Evolutionary conservation across 1,139 yeast species (phyloP), one percentile per base, ranked within the genome.

Genomic region (Yamadazyma pseudoaaseri): DNA sequence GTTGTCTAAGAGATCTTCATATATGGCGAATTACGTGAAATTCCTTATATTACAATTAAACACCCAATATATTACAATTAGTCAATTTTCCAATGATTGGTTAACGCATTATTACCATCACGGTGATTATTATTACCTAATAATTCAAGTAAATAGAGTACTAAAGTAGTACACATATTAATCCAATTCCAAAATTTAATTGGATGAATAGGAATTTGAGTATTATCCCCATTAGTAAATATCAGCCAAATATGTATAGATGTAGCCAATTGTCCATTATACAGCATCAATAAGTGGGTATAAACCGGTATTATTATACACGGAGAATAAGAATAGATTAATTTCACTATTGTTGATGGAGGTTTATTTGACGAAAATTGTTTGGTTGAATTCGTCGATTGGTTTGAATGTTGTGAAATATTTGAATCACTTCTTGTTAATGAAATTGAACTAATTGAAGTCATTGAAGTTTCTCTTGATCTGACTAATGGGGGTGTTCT

Each of bases 121-220:
- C 32, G 24, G 27, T 55, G 51, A 33, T 51, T 53, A 28, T 60
- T 59, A 38, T 64, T 62, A 14, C 71, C 69, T 51, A 78, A 63
- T 34, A 90, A 66, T 60, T 90, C 97, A 36, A 85, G 69, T 25
- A 84, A 80, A 58, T 92, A 92, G 30, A 92, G 65, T n/a, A 79
- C 62, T 38, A 92, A 65, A 9, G 95, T 85, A 35, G 83, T 76
- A 45, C 81, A 81, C 71, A 90, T 86, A 54, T 90, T 90, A 38
- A 86, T 74, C 97, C 97, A 90, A 48, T 90, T 87, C 97, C 98
- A 90, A 56, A 90, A 86, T 51, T 86, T 87, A 86, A 95, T 85
- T 41, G 94, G 79, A 55, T 86, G 81, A 30, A 78, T 83, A 37
- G 78, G 61, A 33, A 76, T 39, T 39, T 47, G 44, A 31, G 50